A percentile compares a stretch with the other conserved stretches of the same genome.
Conservation (phyloP, 768 basidiomycete genomes). For the Tricholoma flavovirens region DNA sequence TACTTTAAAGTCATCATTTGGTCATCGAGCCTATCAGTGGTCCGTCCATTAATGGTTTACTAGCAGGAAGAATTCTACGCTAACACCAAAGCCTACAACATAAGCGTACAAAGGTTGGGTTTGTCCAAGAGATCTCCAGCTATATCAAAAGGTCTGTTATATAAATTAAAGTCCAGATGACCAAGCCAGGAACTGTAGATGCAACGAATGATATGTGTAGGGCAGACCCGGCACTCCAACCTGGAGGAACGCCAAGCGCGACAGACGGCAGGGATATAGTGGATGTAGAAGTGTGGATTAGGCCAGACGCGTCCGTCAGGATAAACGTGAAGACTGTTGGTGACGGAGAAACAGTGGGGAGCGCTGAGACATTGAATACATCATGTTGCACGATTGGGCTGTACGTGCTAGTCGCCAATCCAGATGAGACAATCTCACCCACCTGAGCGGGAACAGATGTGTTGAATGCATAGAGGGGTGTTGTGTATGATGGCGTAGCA, state of each 20-base stretch:
- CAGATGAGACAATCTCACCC: conserved; percentile 53
- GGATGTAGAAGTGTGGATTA: conserved; percentile 48
- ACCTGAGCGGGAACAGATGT: conserved; percentile 51
- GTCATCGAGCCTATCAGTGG: too few species aligned
- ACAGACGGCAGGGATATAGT: conserved; percentile 40
- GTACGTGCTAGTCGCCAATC: conserved; percentile 71
- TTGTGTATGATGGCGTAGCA: conserved; percentile 56
- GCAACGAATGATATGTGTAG: conserved; percentile 12
- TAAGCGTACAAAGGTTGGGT: not conserved
- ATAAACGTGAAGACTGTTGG: conserved; percentile 51
- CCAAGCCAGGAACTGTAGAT: conserved; percentile 7
- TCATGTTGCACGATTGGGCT: conserved; percentile 42
- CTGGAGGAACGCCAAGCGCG: conserved; percentile 60
- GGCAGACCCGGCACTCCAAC: conserved; percentile 34
- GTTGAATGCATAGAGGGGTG: conserved; percentile 65
- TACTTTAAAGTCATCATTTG: too few species aligned
- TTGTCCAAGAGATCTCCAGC: not conserved
- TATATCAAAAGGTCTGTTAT: conserved; percentile 11
- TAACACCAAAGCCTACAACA: not conserved
- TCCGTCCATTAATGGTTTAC: not conserved
- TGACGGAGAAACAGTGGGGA: conserved; percentile 51
- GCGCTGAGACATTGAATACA: conserved; percentile 39
- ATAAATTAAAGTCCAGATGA: conserved; percentile 16
- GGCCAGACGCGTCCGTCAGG: conserved; percentile 50
- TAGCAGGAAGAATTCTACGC: not conserved